Base-by-base conservation (phyloP, 805 yeast species). In the Pichia cabralensis region DNA sequence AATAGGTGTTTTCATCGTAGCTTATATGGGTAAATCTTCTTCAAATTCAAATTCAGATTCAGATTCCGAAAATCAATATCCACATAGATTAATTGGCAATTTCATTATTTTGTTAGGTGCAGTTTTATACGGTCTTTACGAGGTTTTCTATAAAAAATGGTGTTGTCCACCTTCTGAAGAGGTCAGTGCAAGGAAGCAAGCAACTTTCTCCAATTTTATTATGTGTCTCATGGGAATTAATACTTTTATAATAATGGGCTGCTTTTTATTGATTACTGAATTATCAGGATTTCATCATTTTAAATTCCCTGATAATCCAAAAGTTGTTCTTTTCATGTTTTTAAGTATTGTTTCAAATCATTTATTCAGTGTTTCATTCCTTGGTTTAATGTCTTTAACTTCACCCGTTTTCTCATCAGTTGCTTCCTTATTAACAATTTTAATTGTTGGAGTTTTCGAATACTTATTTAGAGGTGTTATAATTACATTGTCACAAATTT, bases 331-430 rank as follows among this genome's bases (percentile, higher is more conserved):
- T 6, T 64, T 62, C 37, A 65, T 81, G 7, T 9, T 53, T 1
- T 53, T 71, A 2, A 79, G 89, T 1, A 61, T 80, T 2, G 39
- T 71, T 1, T 67, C 80, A 13, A 85, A 85, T 52, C 59, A 82
- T 43, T 45, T 70, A 1, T 84, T 81, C 53, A 76, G 84, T 24
- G 77, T 80, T 7, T 64, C 80, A 22, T 84, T 85, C 45, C 63
- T 84, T 39, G 69, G 85, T 2, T 60, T 84, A 43, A 81, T 84
- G 81, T 77, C 94, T 1, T 65, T 84, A 36, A 84, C 95, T 0
- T 76, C 82, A 4, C 95, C 95, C 0, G 94, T 85, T 2, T 61
- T 85, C 28, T 80, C 92, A 2, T 72, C 82, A 0, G 78, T 73
- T 17, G 55, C 64, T 3, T 57, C 64, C 4, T 60, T 84, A 38